These are phyloP conservation scores for Senecio squalidus DNA, from an alignment of 140 eudicot species.

Conservation along the genomic window DNA sequence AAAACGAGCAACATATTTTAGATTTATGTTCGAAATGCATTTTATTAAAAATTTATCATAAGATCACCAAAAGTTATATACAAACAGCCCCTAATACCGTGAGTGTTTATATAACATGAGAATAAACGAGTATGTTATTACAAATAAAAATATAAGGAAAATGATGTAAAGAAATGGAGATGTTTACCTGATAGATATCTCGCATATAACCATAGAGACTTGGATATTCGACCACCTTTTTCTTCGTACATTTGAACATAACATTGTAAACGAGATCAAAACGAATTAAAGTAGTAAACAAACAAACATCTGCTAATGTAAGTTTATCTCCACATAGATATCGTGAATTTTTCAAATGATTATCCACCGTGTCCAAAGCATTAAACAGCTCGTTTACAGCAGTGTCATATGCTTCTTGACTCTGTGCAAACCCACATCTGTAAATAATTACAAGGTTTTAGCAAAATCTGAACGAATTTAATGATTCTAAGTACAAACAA, in stretches of 20 bases:
- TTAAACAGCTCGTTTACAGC: slow-evolving; percentile 75
- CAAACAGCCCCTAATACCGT: not conserved
- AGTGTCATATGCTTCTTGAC: slow-evolving; percentile 83
- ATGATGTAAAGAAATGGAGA: not conserved
- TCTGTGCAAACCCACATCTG: slow-evolving; percentile 97
- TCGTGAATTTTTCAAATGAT: slow-evolving; percentile 62
- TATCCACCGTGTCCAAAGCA: slow-evolving; percentile 57
- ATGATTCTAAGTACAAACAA: not conserved
- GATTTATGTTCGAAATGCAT: not conserved
- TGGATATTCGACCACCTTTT: slow-evolving; percentile 77
- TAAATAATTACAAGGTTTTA: slow-evolving; percentile 1
- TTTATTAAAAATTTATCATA: not conserved
- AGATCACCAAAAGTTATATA: not conserved
- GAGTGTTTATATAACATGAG: not conserved
- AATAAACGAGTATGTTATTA: not conserved
- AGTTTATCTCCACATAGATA: slow-evolving; percentile 79
- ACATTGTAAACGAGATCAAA: slow-evolving; percentile 87
- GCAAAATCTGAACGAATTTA: not conserved
- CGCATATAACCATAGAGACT: slow-evolving; percentile 77
- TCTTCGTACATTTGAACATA: slow-evolving; percentile 91
- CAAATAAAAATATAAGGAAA: no score
- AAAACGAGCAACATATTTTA: not conserved
- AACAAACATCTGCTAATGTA: slow-evolving; percentile 85
- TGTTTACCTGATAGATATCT: slow-evolving; percentile 82
- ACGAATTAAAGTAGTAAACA: slow-evolving; percentile 84